phyloP scores from a whole-genome alignment of 2,329 filamentous ascomycete species.

The Pseudohalonectria lignicola region DNA sequence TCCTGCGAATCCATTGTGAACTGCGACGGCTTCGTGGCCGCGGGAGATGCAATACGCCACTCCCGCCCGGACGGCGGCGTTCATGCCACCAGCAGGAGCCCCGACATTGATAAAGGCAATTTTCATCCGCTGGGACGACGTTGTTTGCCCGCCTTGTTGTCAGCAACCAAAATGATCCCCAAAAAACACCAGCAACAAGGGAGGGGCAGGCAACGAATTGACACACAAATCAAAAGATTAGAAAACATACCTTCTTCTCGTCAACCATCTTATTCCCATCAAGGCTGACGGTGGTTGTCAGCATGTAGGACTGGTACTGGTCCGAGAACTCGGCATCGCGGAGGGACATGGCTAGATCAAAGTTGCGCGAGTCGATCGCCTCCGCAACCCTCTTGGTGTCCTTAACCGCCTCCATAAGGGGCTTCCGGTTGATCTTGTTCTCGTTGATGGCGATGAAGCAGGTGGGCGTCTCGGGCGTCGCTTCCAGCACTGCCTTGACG shows the following conservation, averaged over 20 bases:
- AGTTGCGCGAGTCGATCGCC: constrained; percentile 77
- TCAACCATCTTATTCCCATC: constrained; percentile 55
- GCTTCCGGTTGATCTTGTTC: constrained; percentile 91
- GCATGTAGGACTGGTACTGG: constrained; percentile 81
- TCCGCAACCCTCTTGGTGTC: constrained; percentile 76
- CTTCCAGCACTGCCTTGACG: constrained; percentile 82
- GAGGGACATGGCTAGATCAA: constrained; percentile 75
- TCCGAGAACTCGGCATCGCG: constrained; percentile 91
- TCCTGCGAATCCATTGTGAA: constrained; percentile 95
- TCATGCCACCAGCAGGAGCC: constrained; percentile 95
- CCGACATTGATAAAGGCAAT: constrained; percentile 96
- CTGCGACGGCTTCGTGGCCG: constrained; percentile 85
- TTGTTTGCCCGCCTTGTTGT: no score
- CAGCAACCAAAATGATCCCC: background rate
- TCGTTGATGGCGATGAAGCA: constrained; percentile 95
- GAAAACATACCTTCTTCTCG: constrained; percentile 50
- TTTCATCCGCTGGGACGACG: constrained; percentile 57
- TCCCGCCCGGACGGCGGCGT: constrained; percentile 85
- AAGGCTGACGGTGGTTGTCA: constrained; percentile 75
- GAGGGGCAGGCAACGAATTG: background rate
- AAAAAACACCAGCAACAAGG: background rate
- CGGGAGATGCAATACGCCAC: constrained; percentile 86
- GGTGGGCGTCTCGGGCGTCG: constrained; percentile 78
- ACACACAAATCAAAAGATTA: background rate
- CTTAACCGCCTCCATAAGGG: constrained; percentile 77